Percentiles rank a stretch among this genome's conserved stretches.
phyloP scores from a whole-genome alignment of 176 grass and related monocot genomes.

The Eragrostis curvula region DNA sequence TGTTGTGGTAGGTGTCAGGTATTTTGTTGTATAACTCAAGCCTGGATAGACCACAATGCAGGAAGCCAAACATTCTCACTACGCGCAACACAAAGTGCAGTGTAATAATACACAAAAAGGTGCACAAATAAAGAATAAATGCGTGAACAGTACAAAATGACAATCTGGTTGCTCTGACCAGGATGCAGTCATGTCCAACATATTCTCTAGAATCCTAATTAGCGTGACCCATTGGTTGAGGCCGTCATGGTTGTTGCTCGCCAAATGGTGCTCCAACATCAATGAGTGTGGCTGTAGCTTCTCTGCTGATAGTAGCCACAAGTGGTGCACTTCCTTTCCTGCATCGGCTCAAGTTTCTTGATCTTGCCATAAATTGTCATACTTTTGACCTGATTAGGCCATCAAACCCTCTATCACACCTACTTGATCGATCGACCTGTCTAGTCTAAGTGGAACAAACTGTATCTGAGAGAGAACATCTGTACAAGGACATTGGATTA shows the following conservation, averaged over 20 bases:
- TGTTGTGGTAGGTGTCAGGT: no score
- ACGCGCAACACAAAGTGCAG: slow-evolving; percentile 2
- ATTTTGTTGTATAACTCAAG: no score
- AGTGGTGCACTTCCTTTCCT: slow-evolving; percentile 19
- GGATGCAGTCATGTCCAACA: slow-evolving; percentile 23
- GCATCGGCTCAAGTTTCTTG: slow-evolving; percentile 31
- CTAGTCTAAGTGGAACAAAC: slow-evolving; percentile 23
- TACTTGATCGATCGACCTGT: slow-evolving; percentile 14
- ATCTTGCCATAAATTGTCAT: slow-evolving; percentile 24
- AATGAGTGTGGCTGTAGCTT: neutral
- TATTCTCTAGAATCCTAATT: slow-evolving; percentile 34
- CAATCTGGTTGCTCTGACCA: slow-evolving; percentile 20
- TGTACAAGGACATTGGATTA: slow-evolving; percentile 50
- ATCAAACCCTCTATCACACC: slow-evolving; percentile 37
- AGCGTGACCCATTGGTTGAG: slow-evolving; percentile 4
- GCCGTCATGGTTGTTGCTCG: slow-evolving; percentile 29
- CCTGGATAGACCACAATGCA: no score
- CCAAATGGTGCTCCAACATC: slow-evolving; percentile 37
- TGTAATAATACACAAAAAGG: slow-evolving; percentile 16
- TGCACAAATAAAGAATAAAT: neutral
- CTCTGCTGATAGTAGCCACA: slow-evolving; percentile 23
- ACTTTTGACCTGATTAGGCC: slow-evolving; percentile 35
- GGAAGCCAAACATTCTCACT: no score
- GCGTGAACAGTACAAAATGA: neutral
- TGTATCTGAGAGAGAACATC: slow-evolving; percentile 30